Conservation (phyloP, 768 basidiomycete species). For the Chiua virens region DNA sequence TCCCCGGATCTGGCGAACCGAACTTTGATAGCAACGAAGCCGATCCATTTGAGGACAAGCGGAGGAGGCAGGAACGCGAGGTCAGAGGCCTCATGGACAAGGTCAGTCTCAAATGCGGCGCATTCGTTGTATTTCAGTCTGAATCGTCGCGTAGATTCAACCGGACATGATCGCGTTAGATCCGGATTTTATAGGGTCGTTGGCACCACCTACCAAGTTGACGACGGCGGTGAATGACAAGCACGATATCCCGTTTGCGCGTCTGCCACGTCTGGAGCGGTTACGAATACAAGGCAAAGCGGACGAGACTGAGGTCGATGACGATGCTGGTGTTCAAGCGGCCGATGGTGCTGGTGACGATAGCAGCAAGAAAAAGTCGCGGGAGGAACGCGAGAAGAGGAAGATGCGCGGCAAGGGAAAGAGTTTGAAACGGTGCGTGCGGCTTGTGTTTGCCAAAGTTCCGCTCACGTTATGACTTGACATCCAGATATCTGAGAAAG, state of each 20-base stretch:
- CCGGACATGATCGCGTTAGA: slow-evolving; percentile 90
- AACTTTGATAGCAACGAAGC: slow-evolving; percentile 94
- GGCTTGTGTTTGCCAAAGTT: background rate
- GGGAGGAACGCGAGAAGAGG: slow-evolving; percentile 53
- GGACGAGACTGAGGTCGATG: slow-evolving; percentile 59
- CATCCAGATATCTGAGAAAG: slow-evolving; percentile 68
- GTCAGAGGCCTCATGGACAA: slow-evolving; percentile 90
- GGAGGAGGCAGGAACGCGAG: slow-evolving; percentile 82
- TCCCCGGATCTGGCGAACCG: slow-evolving; percentile 91
- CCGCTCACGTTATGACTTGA: background rate
- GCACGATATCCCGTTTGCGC: slow-evolving; percentile 58
- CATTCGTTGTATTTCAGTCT: no score
- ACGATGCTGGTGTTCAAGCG: slow-evolving; percentile 22
- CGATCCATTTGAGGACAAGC: slow-evolving; percentile 90
- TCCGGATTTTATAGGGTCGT: slow-evolving; percentile 70
- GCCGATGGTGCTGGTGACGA: slow-evolving; percentile 41
- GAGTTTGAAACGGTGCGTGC: slow-evolving; percentile 69
- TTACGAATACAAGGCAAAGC: slow-evolving; percentile 66
- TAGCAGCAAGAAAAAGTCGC: slow-evolving; percentile 25
- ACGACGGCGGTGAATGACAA: slow-evolving; percentile 50
- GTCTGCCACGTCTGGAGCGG: slow-evolving; percentile 72
- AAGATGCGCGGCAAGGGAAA: slow-evolving; percentile 89
- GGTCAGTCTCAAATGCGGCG: slow-evolving; percentile 43
- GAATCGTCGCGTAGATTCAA: slow-evolving; percentile 57
- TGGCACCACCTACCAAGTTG: slow-evolving; percentile 60